Conservation (phyloP, 2,329 filamentous ascomycete species). For the Ophiostoma piceae region DNA sequence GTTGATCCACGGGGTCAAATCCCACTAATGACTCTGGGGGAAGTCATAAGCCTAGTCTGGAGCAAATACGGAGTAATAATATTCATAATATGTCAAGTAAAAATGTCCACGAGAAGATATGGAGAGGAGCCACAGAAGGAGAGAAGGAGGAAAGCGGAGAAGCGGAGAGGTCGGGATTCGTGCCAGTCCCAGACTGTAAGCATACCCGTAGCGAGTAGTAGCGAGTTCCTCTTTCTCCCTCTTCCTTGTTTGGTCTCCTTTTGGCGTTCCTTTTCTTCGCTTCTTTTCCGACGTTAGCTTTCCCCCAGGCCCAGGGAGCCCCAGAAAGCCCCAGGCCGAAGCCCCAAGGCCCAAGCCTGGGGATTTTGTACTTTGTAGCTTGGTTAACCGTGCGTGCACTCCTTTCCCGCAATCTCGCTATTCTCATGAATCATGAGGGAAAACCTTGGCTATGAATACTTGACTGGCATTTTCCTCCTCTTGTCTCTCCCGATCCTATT, state of each 20-base stretch:
- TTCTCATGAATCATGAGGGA: constrained; percentile 12
- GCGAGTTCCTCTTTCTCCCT: background rate
- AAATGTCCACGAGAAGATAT: background rate
- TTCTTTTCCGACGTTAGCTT: background rate
- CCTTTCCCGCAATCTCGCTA: background rate
- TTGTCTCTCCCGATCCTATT: background rate
- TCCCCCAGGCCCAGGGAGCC: background rate
- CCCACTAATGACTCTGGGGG: constrained; percentile 15
- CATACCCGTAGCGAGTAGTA: constrained; percentile 5
- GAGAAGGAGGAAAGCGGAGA: background rate
- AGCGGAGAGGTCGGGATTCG: constrained; percentile 12
- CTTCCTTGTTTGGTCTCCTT: background rate
- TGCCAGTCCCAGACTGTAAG: background rate
- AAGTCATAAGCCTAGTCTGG: background rate
- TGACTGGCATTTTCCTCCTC: background rate
- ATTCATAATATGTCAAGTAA: constrained; percentile 6
- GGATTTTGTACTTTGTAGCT: background rate
- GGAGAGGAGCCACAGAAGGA: background rate
- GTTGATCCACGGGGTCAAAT: constrained; percentile 11
- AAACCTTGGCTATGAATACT: background rate
- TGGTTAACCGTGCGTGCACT: background rate
- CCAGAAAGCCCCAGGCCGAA: background rate
- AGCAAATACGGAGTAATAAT: constrained; percentile 12
- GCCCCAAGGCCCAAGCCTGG: background rate
- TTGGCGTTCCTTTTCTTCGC: background rate